Conservation (phyloP, 495 filamentous ascomycete genomes). For the Aspergillus bertholletiae region DNA sequence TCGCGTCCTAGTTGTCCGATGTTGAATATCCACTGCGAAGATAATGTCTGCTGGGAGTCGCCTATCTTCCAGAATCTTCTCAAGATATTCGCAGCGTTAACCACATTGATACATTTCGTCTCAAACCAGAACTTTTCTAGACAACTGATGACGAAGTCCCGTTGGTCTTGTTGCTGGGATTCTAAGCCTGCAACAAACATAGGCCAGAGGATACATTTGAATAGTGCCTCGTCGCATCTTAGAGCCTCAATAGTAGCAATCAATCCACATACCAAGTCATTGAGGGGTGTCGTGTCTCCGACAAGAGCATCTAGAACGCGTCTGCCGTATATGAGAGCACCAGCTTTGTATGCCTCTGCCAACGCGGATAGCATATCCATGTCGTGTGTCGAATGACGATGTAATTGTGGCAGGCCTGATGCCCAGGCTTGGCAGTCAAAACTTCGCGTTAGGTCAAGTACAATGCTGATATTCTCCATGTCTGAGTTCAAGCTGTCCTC, state of each 20-base stretch:
- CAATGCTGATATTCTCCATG: background rate
- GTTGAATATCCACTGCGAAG: background rate
- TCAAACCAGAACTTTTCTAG: conserved; percentile 21
- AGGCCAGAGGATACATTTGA: conserved; percentile 53
- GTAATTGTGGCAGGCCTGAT: conserved; percentile 23
- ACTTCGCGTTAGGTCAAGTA: conserved; percentile 10
- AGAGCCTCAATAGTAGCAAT: conserved; percentile 36
- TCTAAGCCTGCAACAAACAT: conserved; percentile 51
- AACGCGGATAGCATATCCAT: conserved; percentile 4
- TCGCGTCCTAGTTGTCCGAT: background rate
- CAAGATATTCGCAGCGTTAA: conserved; percentile 27
- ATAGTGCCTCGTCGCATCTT: conserved; percentile 34
- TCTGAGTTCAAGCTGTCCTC: background rate
- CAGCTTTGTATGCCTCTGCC: conserved; percentile 16
- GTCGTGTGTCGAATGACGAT: conserved; percentile 17
- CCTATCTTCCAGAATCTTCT: conserved; percentile 26
- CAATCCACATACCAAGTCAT: conserved; percentile 33
- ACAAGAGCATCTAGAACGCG: conserved; percentile 10
- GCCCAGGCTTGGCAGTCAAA: conserved; percentile 22
- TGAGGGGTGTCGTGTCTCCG: background rate
- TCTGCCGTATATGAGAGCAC: conserved; percentile 14
- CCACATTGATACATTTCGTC: conserved; percentile 27
- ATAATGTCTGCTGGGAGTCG: background rate
- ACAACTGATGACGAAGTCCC: conserved; percentile 8
- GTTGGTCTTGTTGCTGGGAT: conserved; percentile 3